Percentiles rank a stretch among this genome's conserved stretches.
Conservation (phyloP, 2,329 filamentous ascomycete genomes). For the Trichoderma asperellum region DNA sequence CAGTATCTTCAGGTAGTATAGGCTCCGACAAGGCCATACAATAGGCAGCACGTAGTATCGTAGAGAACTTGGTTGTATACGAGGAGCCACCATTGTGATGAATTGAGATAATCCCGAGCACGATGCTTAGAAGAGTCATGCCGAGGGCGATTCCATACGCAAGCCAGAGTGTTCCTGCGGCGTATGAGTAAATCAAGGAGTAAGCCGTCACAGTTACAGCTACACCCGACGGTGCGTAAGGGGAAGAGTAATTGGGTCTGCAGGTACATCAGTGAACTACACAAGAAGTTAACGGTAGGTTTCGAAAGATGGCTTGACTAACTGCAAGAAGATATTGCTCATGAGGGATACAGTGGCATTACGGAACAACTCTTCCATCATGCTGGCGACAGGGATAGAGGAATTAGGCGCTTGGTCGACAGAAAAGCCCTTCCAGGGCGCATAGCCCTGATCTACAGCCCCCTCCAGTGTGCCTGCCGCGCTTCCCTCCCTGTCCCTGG, state of each 20-base stretch:
- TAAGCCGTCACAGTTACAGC: background rate
- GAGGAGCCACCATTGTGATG: background rate
- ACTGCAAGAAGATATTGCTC: background rate
- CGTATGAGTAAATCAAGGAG: background rate
- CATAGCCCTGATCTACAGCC: too few species aligned
- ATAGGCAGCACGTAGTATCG: background rate
- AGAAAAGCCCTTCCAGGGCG: background rate
- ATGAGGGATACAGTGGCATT: background rate
- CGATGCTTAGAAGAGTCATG: background rate
- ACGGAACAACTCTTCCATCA: background rate
- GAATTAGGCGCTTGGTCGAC: background rate
- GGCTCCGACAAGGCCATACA: background rate
- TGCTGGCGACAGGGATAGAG: background rate
- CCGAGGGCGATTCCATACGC: background rate
- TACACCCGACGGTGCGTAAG: background rate
- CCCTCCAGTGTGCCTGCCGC: too few species aligned
- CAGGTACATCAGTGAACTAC: background rate
- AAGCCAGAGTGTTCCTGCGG: background rate
- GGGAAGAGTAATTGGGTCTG: background rate
- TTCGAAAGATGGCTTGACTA: background rate
- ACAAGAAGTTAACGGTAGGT: background rate
- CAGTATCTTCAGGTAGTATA: background rate
- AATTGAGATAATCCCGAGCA: background rate
- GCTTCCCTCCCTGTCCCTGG: too few species aligned
- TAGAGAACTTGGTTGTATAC: background rate